These are phyloP conservation scores for Vaccinium macrocarpon DNA, from an alignment of 148 eudicot species.

Conservation along the genomic window DNA sequence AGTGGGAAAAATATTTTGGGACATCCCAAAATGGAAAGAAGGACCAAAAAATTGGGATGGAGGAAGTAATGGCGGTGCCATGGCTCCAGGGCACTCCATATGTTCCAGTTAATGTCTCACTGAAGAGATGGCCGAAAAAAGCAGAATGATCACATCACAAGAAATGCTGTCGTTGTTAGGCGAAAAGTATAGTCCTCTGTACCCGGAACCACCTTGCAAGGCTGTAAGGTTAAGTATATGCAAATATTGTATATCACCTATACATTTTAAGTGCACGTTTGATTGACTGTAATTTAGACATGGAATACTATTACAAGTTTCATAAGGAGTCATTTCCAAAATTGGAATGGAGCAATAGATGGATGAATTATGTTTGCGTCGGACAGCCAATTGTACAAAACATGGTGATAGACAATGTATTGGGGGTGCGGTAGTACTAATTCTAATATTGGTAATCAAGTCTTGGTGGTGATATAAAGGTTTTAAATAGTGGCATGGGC, in stretches of 20 bases:
- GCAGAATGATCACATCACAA: neutral
- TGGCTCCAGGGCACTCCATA: neutral
- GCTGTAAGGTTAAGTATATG: no score
- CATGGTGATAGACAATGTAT: no score
- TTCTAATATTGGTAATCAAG: no score
- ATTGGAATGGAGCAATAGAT: neutral
- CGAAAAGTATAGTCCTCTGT: neutral
- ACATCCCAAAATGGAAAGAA: no score
- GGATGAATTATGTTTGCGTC: no score
- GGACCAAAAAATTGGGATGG: no score
- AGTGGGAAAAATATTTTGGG: no score
- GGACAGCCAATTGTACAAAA: no score
- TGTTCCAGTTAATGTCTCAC: neutral
- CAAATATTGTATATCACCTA: no score
- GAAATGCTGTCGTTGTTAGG: neutral
- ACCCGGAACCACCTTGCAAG: neutral
- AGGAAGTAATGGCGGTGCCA: neutral
- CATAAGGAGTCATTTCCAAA: neutral
- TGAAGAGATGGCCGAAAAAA: neutral
- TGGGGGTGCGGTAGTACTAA: neutral
- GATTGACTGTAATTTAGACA: neutral
- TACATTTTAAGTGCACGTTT: neutral
- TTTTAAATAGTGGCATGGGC: no score
- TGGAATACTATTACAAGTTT: neutral
- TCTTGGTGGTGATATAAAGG: no score